phyloP scores from a whole-genome alignment of 768 basidiomycete genomes.

The Auricularia heimuer region DNA sequence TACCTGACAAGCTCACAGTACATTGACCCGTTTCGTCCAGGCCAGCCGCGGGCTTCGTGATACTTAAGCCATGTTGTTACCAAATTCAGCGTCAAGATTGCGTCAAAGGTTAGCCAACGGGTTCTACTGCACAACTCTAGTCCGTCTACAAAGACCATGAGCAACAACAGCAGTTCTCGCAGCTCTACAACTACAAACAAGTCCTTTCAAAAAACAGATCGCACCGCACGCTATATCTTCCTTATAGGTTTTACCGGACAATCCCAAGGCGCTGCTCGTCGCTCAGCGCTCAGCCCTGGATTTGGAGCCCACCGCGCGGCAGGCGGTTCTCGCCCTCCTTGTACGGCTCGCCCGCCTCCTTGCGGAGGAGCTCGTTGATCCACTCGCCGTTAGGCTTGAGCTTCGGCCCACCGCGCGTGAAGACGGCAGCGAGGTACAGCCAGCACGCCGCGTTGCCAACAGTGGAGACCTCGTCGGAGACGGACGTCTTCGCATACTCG shows the following conservation, averaged over 20 bases:
- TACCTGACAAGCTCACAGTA: too few species aligned
- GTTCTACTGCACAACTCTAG: background rate
- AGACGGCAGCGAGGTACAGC: conserved; percentile 73
- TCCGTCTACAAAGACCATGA: background rate
- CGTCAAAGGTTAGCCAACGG: background rate
- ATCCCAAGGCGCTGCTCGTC: too few species aligned
- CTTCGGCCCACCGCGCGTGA: conserved; percentile 57
- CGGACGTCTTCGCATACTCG: conserved; percentile 61
- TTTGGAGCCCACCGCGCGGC: conserved; percentile 43
- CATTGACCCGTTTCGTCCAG: too few species aligned
- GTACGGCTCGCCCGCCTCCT: conserved; percentile 68
- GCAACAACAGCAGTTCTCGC: background rate
- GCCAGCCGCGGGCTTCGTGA: too few species aligned
- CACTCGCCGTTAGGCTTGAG: conserved; percentile 73
- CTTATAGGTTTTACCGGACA: background rate
- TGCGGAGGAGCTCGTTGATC: conserved; percentile 72
- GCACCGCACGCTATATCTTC: background rate
- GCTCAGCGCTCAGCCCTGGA: background rate
- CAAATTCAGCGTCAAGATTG: background rate
- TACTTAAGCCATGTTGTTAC: too few species aligned
- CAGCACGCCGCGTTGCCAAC: conserved; percentile 66
- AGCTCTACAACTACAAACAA: background rate
- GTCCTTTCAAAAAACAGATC: background rate
- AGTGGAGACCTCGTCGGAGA: conserved; percentile 76
- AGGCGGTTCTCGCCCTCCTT: conserved; percentile 56